Conservation (phyloP, 2,329 filamentous ascomycete species). For the Penicillium digitatum region DNA sequence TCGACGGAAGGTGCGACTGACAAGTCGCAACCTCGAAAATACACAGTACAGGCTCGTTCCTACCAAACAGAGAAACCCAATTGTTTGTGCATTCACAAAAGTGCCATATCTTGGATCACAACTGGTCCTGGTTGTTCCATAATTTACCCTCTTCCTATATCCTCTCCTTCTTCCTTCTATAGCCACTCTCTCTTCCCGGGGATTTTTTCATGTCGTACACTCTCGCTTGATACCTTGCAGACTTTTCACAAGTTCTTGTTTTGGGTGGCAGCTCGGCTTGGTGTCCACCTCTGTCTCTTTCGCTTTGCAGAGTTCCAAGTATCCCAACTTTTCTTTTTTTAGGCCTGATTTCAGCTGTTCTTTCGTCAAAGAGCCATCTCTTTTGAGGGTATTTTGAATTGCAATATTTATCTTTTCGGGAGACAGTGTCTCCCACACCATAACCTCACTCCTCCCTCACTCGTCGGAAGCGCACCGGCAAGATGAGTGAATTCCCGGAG, state of each 20-base stretch:
- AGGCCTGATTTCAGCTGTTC: neutral
- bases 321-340: neutral
- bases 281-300: neutral
- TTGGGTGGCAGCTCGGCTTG: neutral
- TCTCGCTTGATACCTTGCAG: neutral
- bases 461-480: neutral
- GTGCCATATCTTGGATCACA: neutral
- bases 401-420: neutral
- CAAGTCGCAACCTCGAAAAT: neutral
- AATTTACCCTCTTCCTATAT: neutral
- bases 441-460: neutral
- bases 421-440: neutral
- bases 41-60: neutral
- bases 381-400: neutral
- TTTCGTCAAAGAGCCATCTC: neutral
- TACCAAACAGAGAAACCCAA: neutral
- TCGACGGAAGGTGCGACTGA: neutral
- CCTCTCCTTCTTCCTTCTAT: neutral
- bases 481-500: neutral
- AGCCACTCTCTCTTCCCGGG: too few relatives aligned
- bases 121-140: neutral
- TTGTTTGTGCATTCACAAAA: neutral
- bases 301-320: neutral
- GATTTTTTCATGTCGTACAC: neutral
- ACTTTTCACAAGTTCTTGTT: neutral